phyloP scores from a whole-genome alignment of 345 rosid genomes.

The Combretum micranthum region DNA sequence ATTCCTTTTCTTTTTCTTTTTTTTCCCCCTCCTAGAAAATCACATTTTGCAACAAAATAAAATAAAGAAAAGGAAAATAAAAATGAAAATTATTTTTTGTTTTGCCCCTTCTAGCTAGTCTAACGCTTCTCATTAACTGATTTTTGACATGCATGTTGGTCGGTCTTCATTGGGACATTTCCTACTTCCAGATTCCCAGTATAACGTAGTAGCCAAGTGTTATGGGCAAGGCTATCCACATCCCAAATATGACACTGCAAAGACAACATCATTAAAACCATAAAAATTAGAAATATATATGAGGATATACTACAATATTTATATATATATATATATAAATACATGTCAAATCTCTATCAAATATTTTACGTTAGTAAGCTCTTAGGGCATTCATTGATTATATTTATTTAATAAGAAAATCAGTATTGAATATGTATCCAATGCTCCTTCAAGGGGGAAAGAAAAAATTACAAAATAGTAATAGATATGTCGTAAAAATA shows the following conservation, averaged over 20 bases:
- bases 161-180: neutral
- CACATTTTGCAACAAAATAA: too few relatives aligned
- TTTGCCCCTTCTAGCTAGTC: neutral
- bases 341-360: too few relatives aligned
- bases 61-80: neutral
- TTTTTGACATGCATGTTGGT: neutral
- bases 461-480: neutral
- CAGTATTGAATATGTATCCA: too few relatives aligned
- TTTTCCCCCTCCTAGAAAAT: too few relatives aligned
- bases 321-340: too few relatives aligned
- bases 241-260: conserved; percentile 94
- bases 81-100: neutral
- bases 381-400: too few relatives aligned
- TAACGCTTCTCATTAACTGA: neutral
- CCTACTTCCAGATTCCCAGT: conserved; percentile 55
- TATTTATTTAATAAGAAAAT: neutral
- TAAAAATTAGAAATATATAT: neutral
- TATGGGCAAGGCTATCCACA: conserved; percentile 91
- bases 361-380: too few relatives aligned
- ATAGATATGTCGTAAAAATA: neutral
- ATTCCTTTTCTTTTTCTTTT: too few relatives aligned
- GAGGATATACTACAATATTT: neutral
- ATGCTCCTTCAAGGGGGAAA: too few relatives aligned
- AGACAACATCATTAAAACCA: neutral
- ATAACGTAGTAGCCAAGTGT: conserved; percentile 88